Percentiles rank a stretch among this genome's conserved stretches.
Evolutionary conservation across 2,329 filamentous ascomycete genomes (phyloP).

Genomic region (Exserohilum rostratum): DNA sequence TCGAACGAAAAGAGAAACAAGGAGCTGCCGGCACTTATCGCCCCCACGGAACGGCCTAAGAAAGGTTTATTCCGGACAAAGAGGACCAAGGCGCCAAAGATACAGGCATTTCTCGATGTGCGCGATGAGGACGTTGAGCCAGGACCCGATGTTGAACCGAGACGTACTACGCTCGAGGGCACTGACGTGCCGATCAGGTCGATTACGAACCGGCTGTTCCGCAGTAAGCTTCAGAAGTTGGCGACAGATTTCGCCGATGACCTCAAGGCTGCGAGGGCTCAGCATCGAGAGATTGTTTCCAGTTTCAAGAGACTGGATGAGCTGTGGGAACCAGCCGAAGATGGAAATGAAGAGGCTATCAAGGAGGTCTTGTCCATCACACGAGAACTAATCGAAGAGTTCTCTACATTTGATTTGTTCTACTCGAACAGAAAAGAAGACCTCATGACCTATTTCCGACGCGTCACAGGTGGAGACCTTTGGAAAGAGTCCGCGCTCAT

Average conservation of each 20-base stretch:
- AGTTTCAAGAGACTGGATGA: slow-evolving; percentile 56
- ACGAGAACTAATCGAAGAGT: slow-evolving; percentile 64
- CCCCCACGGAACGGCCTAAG: slow-evolving; percentile 31
- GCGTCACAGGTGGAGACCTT: slow-evolving; percentile 37
- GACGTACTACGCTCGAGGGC: slow-evolving; percentile 32
- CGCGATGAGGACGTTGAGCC: slow-evolving; percentile 15
- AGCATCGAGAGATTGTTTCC: slow-evolving; percentile 48
- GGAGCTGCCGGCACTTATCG: slow-evolving; percentile 24
- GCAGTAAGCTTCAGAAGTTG: slow-evolving; percentile 35
- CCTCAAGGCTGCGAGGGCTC: slow-evolving; percentile 52
- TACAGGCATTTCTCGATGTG: slow-evolving; percentile 39
- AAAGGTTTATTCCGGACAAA: slow-evolving; percentile 39
- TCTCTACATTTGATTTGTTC: slow-evolving; percentile 64
- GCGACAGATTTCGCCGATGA: slow-evolving; percentile 34
- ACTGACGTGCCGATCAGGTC: slow-evolving; percentile 37
- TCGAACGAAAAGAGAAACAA: slow-evolving; percentile 16
- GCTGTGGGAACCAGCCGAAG: slow-evolving; percentile 50
- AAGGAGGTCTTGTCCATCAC: slow-evolving; percentile 66
- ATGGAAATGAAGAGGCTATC: slow-evolving; percentile 57
- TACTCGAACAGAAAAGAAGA: slow-evolving; percentile 58
- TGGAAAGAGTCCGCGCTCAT: slow-evolving; percentile 46
- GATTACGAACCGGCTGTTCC: slow-evolving; percentile 38
- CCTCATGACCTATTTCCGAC: slow-evolving; percentile 45
- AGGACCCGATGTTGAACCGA: slow-evolving; percentile 9
- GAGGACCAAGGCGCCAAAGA: slow-evolving; percentile 26